Evolutionary conservation across 202 grass and related monocot species (phyloP).

Genomic region (Zizania palustris): DNA sequence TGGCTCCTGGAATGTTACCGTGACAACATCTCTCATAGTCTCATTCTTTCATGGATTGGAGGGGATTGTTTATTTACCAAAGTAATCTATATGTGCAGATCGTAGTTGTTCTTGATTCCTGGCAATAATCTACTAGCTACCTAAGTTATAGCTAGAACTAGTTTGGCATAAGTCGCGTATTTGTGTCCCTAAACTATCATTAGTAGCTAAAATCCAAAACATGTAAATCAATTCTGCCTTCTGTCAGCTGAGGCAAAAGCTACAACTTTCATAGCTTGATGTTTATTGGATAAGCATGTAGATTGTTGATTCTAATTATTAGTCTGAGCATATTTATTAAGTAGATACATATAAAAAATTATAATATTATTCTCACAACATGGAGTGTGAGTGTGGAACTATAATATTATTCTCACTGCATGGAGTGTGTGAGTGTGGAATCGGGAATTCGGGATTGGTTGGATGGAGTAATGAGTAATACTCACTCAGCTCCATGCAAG

Average conservation of each 20-base stretch:
- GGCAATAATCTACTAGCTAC: background rate
- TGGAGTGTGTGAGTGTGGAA: too few relatives aligned
- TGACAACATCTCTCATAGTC: conserved; percentile 16
- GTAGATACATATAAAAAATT: too few relatives aligned
- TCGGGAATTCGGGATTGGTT: too few relatives aligned
- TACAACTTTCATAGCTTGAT: background rate
- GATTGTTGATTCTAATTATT: conserved; percentile 6
- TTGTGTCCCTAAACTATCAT: background rate
- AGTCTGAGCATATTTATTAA: background rate
- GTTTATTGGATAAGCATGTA: background rate
- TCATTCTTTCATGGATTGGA: background rate
- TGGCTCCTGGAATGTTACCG: background rate
- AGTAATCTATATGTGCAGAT: background rate
- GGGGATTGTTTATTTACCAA: background rate
- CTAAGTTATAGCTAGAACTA: too few relatives aligned
- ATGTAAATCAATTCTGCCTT: background rate
- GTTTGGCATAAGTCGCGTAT: too few relatives aligned
- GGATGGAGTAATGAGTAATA: too few relatives aligned
- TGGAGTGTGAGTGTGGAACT: too few relatives aligned
- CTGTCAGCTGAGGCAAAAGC: background rate
- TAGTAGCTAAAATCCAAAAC: background rate
- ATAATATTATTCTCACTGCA: too few relatives aligned
- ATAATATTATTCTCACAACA: too few relatives aligned
- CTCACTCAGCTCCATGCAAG: too few relatives aligned
- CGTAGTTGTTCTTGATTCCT: background rate